phyloP scores from a whole-genome alignment of 345 rosid genomes.

The Lepidium africanum region DNA sequence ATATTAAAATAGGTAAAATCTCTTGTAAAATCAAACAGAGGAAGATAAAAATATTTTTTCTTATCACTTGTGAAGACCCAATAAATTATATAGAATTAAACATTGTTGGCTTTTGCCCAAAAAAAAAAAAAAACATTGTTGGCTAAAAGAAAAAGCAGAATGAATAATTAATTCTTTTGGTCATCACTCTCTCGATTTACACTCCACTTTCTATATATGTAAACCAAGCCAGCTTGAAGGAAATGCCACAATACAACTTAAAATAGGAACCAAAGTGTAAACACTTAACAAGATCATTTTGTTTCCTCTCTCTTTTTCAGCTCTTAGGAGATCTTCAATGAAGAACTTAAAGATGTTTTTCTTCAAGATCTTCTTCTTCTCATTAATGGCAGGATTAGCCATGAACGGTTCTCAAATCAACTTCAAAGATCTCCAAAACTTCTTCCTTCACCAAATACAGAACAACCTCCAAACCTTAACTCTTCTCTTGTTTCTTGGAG shows the following conservation, averaged over 20 bases:
- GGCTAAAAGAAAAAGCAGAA: not conserved
- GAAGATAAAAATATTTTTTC: not conserved
- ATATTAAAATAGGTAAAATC: too few relatives aligned
- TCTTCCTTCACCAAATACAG: constrained; percentile 49
- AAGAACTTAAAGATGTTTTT: constrained; percentile 20
- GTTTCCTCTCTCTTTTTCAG: not conserved
- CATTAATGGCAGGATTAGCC: constrained; percentile 44
- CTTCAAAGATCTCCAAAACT: constrained; percentile 41
- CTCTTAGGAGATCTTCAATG: constrained; percentile 3
- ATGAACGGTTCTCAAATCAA: constrained; percentile 44
- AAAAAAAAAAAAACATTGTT: not conserved
- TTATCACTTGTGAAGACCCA: not conserved
- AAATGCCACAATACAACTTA: constrained; percentile 7
- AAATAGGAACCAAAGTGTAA: constrained; percentile 22
- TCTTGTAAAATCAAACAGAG: too few relatives aligned
- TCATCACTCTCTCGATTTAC: constrained; percentile 3
- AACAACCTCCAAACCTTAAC: constrained; percentile 53
- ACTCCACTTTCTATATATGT: constrained; percentile 20
- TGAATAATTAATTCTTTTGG: not conserved
- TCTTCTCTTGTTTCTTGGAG: constrained; percentile 38
- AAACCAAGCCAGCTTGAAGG: not conserved
- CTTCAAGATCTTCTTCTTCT: constrained; percentile 58
- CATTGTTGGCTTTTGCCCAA: not conserved
- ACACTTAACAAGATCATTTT: not conserved
- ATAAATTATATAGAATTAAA: not conserved